Evolutionary conservation across 106 monocot genomes (phyloP).

Genomic region (Platanthera zijinensis): DNA sequence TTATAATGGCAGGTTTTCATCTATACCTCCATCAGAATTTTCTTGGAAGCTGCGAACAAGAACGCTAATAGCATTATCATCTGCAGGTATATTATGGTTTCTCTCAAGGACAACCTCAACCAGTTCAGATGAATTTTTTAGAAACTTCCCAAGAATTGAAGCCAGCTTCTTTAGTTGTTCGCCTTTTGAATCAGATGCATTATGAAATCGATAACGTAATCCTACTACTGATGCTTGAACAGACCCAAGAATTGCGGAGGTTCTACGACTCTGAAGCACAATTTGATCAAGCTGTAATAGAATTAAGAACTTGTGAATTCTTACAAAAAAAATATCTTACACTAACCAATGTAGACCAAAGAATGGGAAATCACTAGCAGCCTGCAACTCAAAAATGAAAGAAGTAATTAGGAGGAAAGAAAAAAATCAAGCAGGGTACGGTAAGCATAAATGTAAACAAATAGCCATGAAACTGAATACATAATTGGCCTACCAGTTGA

Average conservation of each 20-base stretch:
- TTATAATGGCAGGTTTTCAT: not conserved
- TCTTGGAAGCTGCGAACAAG: conserved; percentile 44
- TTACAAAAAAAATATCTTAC: not conserved
- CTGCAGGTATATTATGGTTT: conserved; percentile 58
- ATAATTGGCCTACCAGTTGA: not conserved
- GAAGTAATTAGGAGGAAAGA: not conserved
- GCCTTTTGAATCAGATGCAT: conserved; percentile 36
- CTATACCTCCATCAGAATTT: conserved; percentile 42
- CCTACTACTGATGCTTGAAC: conserved; percentile 71
- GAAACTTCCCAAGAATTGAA: conserved; percentile 41
- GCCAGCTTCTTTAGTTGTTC: conserved; percentile 48
- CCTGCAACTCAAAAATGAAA: not conserved
- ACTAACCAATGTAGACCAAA: not conserved
- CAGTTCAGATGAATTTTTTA: conserved; percentile 30
- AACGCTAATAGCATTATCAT: conserved; percentile 79
- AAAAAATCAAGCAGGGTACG: not conserved
- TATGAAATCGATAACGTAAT: conserved; percentile 54
- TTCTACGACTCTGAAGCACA: conserved; percentile 11
- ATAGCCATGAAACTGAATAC: not conserved
- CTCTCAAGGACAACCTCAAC: conserved; percentile 67
- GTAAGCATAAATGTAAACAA: not conserved
- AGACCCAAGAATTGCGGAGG: conserved; percentile 40
- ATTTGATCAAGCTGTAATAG: conserved; percentile 30
- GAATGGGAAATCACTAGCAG: not conserved
- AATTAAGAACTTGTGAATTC: not conserved